A percentile compares a stretch with the other conserved stretches of the same genome.
Evolutionary conservation across 805 yeast species (phyloP).

Genomic region (Pichia occidentalis): DNA sequence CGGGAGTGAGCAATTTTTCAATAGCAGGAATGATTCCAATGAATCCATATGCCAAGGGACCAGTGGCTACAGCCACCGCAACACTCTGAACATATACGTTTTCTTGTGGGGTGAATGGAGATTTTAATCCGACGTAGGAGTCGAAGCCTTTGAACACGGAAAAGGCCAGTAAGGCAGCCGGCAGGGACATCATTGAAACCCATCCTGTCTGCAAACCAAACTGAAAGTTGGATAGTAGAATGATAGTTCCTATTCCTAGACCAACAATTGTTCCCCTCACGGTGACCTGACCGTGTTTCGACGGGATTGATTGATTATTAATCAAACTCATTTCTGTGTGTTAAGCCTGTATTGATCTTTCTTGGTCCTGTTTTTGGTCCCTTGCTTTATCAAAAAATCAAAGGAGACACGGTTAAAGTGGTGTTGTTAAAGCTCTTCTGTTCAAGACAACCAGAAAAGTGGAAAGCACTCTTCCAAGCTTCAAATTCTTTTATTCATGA

Average conservation of each 20-base stretch:
- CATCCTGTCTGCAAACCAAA: constrained; percentile 97
- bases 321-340: too few species aligned
- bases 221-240: constrained; percentile 85
- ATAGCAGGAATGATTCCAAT: constrained; percentile 96
- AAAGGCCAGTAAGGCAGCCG: constrained; percentile 84
- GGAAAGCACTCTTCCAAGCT: too few species aligned
- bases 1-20: constrained; percentile 73
- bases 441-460: too few species aligned
- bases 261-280: constrained; percentile 71
- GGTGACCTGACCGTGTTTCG: constrained; percentile 67
- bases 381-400: too few species aligned
- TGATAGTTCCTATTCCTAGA: constrained; percentile 75
- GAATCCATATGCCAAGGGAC: constrained; percentile 91
- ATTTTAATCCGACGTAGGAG: constrained; percentile 19
- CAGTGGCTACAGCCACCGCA: constrained; percentile 96
- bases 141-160: constrained; percentile 65
- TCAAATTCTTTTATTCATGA: too few species aligned
- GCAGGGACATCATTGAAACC: constrained; percentile 98
- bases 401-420: too few species aligned
- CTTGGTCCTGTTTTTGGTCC: too few species aligned
- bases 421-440: too few species aligned
- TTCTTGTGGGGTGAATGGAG: constrained; percentile 79
- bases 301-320: constrained; percentile 23
- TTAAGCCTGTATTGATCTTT: too few species aligned
- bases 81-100: constrained; percentile 88